These are phyloP conservation scores for Cydonia oblonga DNA, from an alignment of 331 rosid species.

Conservation along the genomic window DNA sequence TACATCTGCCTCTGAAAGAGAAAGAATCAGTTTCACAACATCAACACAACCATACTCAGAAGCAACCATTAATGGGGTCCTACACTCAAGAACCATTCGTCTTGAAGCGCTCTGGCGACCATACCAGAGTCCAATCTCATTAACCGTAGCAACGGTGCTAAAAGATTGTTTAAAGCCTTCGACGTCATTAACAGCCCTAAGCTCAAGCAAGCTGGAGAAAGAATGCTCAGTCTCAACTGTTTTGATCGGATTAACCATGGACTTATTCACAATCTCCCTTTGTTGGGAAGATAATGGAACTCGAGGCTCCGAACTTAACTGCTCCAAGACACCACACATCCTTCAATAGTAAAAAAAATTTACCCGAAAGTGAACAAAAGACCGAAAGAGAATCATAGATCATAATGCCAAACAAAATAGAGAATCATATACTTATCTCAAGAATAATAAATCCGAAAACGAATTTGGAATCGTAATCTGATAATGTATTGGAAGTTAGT, in stretches of 20 bases:
- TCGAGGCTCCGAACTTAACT: not conserved
- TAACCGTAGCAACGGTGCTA: not conserved
- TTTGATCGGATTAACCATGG: not conserved
- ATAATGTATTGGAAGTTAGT: too few species aligned
- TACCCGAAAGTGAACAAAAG: too few species aligned
- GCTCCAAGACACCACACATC: conserved; percentile 6
- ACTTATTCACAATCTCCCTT: not conserved
- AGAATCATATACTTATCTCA: too few species aligned
- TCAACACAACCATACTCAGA: conserved; percentile 17
- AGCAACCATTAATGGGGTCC: conserved; percentile 25
- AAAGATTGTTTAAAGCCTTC: conserved; percentile 10
- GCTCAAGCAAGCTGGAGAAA: conserved; percentile 12
- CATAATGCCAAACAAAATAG: too few species aligned
- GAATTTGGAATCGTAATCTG: too few species aligned
- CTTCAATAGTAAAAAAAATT: too few species aligned
- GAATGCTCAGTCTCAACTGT: not conserved
- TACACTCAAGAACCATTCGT: not conserved
- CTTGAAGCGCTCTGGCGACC: not conserved
- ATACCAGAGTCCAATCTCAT: conserved; percentile 13
- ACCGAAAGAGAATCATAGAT: too few species aligned
- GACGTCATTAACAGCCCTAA: conserved; percentile 12
- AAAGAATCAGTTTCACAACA: conserved; percentile 16
- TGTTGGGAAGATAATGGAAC: not conserved
- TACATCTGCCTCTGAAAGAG: conserved; percentile 2
- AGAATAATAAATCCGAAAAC: too few species aligned